Evolutionary conservation across 2,329 filamentous ascomycete species (phyloP).

Genomic region (Ophiosphaerella narmari): DNA sequence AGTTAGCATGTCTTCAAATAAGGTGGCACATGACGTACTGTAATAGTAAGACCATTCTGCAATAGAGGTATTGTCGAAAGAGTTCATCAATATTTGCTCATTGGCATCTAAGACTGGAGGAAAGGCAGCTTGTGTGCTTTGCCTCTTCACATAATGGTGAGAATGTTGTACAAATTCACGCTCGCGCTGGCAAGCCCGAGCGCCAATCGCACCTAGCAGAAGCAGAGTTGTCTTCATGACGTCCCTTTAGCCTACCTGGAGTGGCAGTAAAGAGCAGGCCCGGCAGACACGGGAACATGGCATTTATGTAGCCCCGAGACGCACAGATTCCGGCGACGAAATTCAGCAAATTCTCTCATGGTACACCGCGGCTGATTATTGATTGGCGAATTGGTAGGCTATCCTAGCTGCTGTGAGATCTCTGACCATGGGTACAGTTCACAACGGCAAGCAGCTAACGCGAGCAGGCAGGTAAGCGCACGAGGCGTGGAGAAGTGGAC

Average conservation of each 20-base stretch:
- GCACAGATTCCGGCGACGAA: conserved; percentile 14
- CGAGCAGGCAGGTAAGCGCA: conserved; percentile 37
- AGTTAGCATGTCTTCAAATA: conserved; percentile 10
- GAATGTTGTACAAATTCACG: conserved; percentile 26
- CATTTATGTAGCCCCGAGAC: conserved; percentile 16
- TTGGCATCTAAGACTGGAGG: conserved; percentile 42
- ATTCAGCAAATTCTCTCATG: conserved; percentile 18
- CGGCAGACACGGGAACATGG: conserved; percentile 1
- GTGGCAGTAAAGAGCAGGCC: conserved; percentile 3
- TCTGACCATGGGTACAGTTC: conserved; percentile 13
- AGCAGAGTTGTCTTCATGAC: conserved; percentile 35
- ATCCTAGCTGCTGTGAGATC: conserved; percentile 14
- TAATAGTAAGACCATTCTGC: conserved; percentile 47
- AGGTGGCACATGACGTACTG: conserved; percentile 20
- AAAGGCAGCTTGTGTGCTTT: conserved; percentile 29
- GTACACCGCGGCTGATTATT: conserved; percentile 1
- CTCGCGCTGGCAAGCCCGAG: conserved; percentile 42
- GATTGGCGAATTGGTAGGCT: conserved; percentile 1
- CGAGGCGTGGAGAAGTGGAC: conserved; percentile 17
- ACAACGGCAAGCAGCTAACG: conserved; percentile 28
- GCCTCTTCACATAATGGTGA: conserved; percentile 33
- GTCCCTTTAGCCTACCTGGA: conserved; percentile 3
- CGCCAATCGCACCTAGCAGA: conserved; percentile 35
- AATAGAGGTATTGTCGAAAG: conserved; percentile 49
- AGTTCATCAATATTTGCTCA: conserved; percentile 47